These are phyloP conservation scores for Exobasidium rhododendri DNA, from an alignment of 1,284 basidiomycete species.

Conservation along the genomic window DNA sequence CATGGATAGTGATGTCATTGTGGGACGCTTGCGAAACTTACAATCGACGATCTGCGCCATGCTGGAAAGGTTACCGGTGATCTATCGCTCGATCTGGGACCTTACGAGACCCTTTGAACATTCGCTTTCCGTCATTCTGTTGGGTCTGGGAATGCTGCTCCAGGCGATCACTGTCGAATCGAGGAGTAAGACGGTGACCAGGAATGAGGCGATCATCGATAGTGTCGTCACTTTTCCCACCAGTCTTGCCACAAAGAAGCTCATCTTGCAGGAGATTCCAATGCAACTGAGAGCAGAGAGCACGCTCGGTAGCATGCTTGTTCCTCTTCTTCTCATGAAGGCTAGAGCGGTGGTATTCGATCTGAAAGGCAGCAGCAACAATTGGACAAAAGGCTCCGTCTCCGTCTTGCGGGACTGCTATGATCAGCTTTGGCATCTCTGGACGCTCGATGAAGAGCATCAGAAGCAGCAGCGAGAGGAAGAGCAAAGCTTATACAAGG, in stretches of 20 bases:
- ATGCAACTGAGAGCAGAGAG: slow-evolving; percentile 33
- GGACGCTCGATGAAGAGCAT: slow-evolving; percentile 74
- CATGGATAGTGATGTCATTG: neutral
- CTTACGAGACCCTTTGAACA: slow-evolving; percentile 66
- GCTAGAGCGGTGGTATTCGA: slow-evolving; percentile 62
- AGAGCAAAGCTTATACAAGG: slow-evolving; percentile 75
- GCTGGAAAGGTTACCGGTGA: slow-evolving; percentile 56
- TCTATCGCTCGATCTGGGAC: slow-evolving; percentile 63
- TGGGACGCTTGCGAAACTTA: slow-evolving; percentile 44
- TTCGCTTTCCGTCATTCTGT: slow-evolving; percentile 66
- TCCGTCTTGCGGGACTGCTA: slow-evolving; percentile 56
- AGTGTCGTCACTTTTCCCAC: slow-evolving; percentile 50
- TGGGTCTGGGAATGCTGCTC: slow-evolving; percentile 69
- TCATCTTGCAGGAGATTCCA: slow-evolving; percentile 36
- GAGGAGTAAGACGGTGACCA: slow-evolving; percentile 19
- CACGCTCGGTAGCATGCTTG: slow-evolving; percentile 6
- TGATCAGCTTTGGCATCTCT: slow-evolving; percentile 72
- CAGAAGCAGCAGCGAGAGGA: slow-evolving; percentile 66
- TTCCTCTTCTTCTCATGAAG: slow-evolving; percentile 19
- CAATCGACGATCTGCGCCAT: slow-evolving; percentile 57
- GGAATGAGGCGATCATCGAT: slow-evolving; percentile 32
- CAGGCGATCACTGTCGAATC: slow-evolving; percentile 30
- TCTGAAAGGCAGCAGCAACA: slow-evolving; percentile 21
- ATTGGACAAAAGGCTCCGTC: neutral
- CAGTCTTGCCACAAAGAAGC: slow-evolving; percentile 23